Base-by-base conservation (phyloP, 108 stramenopile species). In the Stephanodiscus triporus region DNA sequence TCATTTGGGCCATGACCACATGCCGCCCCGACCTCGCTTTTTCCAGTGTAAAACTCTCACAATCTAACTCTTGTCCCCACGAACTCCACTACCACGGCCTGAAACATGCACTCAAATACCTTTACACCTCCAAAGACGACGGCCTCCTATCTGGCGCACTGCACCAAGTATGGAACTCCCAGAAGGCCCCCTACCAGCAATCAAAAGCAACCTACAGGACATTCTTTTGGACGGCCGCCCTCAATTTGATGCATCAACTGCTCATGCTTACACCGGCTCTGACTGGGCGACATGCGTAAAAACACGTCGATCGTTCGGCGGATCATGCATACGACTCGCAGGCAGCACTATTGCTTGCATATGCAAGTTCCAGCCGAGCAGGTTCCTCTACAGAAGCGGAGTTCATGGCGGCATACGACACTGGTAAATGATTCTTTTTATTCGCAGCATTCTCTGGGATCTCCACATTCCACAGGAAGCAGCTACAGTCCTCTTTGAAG, bases 391-490 rank as follows among this genome's bases (percentile, higher is more conserved):
- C 75, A 2, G 81, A 82, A 51, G 65, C 71, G 5, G 32, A 34
- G 5, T 34, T 34, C 32, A 34, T 34, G 32, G 32, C 32, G 32
- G 32, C 32, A 4, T 57, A 70, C 50, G 77, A 78, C 50, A 57
- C 77, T 4, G 82, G 72, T 26, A 66, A 63, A 42, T 55, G 48
- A 65, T 27, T 1, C 42, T 83, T 19, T 78, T 70, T 29, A 9
- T 83, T 9, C 47, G 67, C 22, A 63, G 63, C 47, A 77, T 77
- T 42, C 24, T 77, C 22, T 73, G 49, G n/a, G 82, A 83, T n/a
- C 66, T 83, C 22, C 68, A 54, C 2, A 50, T 70, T 24, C 58
- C 70, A 0, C 78, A 76, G 64, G 49, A 42, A 0, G 47, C 63
- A 1, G 68, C 84, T 30, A 76, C 79, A 40, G 13, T 43, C 4